phyloP scores from a whole-genome alignment of 2,329 filamentous ascomycete genomes.

The Trichoderma koningii region DNA sequence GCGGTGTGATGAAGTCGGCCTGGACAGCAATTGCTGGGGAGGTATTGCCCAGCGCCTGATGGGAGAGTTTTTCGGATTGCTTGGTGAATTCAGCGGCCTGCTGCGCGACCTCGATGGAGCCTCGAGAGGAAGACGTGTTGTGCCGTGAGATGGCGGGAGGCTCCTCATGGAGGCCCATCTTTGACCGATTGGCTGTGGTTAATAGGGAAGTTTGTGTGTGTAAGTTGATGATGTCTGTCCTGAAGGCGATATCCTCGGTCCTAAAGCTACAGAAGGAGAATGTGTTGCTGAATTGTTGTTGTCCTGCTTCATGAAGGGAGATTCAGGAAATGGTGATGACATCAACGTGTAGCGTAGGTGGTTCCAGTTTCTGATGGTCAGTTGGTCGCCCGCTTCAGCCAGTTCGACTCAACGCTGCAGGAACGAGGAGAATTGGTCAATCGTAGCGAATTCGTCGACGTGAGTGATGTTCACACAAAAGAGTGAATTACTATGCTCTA shows the following conservation, averaged over 20 bases:
- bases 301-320: neutral
- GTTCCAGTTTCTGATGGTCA: neutral
- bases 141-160: neutral
- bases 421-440: neutral
- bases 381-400: neutral
- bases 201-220: neutral
- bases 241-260: no score
- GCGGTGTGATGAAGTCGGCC: conserved; percentile 66
- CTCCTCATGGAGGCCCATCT: conserved; percentile 15
- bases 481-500: neutral
- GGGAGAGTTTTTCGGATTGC: conserved; percentile 62
- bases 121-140: conserved; percentile 6
- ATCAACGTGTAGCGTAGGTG: neutral
- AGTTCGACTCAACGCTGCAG: neutral
- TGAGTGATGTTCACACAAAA: neutral
- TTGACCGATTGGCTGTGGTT: neutral
- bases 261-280: neutral
- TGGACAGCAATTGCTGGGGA: conserved; percentile 55
- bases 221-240: no score
- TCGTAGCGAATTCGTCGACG: no score
- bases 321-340: neutral
- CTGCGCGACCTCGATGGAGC: conserved; percentile 38
- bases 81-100: conserved; percentile 59
- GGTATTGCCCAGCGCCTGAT: conserved; percentile 38
- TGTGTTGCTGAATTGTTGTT: neutral